A percentile compares a stretch with the other conserved stretches of the same genome.
phyloP scores from a whole-genome alignment of 768 basidiomycete genomes.

The Podaxis rugospora region DNA sequence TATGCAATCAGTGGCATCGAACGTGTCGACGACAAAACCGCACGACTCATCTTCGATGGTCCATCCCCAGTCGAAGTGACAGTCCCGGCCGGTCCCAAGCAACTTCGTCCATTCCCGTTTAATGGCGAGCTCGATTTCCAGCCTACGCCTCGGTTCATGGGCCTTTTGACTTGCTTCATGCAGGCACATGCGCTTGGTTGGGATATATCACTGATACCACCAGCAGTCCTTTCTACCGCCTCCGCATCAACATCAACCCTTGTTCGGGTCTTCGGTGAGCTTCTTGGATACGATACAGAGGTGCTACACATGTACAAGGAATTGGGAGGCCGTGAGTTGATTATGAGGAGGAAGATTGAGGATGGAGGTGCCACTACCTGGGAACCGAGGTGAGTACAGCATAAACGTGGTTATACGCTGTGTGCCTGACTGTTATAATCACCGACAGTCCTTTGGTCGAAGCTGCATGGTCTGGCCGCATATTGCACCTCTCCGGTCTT shows the following conservation, averaged over 20 bases:
- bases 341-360: slow-evolving; percentile 57
- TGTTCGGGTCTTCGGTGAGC: slow-evolving; percentile 46
- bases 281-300: slow-evolving; percentile 59
- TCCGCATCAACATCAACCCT: slow-evolving; percentile 59
- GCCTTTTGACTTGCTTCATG: slow-evolving; percentile 52
- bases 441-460: slow-evolving; percentile 46
- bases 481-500: slow-evolving; percentile 56
- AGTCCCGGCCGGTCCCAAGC: slow-evolving; percentile 47
- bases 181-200: slow-evolving; percentile 63
- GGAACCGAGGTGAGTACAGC: slow-evolving; percentile 52
- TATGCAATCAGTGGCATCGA: slow-evolving; percentile 40
- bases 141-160: slow-evolving; percentile 47
- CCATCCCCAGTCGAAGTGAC: slow-evolving; percentile 28
- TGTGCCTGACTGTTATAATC: background rate
- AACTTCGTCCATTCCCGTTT: slow-evolving; percentile 44
- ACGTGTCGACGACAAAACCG: slow-evolving; percentile 36
- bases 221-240: slow-evolving; percentile 52
- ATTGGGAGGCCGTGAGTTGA: slow-evolving; percentile 57
- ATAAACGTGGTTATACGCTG: background rate
- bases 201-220: slow-evolving; percentile 63
- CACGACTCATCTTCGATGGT: slow-evolving; percentile 36
- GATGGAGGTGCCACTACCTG: slow-evolving; percentile 54
- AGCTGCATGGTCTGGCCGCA: slow-evolving; percentile 50
- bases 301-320: slow-evolving; percentile 66
- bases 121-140: slow-evolving; percentile 34